Evolutionary conservation across 495 filamentous ascomycete genomes (phyloP).

Genomic region (Neurospora sp.): DNA sequence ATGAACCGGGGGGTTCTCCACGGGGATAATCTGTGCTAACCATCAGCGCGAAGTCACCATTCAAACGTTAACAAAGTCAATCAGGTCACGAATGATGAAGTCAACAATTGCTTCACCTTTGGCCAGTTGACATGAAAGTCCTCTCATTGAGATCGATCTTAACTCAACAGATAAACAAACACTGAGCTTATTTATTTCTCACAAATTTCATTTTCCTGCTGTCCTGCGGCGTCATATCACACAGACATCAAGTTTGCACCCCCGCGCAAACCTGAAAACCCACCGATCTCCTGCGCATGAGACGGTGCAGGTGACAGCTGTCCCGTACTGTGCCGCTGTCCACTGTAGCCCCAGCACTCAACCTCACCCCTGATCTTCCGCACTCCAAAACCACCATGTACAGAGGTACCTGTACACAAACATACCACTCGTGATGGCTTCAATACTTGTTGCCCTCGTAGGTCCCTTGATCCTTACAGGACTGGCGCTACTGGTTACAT

Average conservation of each 20-base stretch:
- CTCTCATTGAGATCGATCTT: too few relatives aligned
- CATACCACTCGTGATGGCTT: background rate
- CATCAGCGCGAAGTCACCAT: background rate
- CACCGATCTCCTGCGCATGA: background rate
- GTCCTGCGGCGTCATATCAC: background rate
- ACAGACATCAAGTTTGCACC: background rate
- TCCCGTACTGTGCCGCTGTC: background rate
- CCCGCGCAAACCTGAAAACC: background rate
- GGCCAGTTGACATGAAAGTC: background rate
- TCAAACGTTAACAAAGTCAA: slow-evolving; percentile 8
- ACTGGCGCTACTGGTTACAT: background rate
- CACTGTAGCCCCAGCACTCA: background rate
- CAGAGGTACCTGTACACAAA: background rate
- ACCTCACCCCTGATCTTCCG: background rate
- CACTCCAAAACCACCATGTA: background rate
- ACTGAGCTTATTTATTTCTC: background rate
- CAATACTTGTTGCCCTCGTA: background rate
- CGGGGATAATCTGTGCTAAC: slow-evolving; percentile 12
- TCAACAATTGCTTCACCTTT: background rate
- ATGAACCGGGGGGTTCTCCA: background rate
- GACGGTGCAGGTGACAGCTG: background rate
- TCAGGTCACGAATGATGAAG: background rate
- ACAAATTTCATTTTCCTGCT: background rate
- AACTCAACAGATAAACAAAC: background rate
- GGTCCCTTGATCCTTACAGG: background rate